Base-by-base conservation (phyloP, 2,329 filamentous ascomycete species). In the Nemania bipapillata region DNA sequence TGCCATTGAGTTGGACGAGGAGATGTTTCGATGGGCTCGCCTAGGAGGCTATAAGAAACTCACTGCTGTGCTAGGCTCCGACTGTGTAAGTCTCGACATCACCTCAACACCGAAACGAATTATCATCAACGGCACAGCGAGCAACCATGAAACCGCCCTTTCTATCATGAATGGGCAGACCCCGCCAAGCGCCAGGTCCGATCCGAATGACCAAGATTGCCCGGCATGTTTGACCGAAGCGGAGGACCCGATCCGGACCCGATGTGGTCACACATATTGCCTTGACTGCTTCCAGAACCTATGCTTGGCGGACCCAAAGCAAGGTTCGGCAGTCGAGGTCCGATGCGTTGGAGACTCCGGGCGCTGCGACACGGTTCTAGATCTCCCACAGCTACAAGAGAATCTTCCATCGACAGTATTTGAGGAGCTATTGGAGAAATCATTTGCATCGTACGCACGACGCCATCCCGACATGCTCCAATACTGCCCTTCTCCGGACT, bases 401-500 rank as follows among this genome's bases (percentile, higher is more conserved):
- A 68, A 75, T 22, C 74, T 82, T 11, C 63, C 65, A 1, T 40
- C 54, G 5, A 58, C 12, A 2, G 65, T 59, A 11, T 67, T 67
- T 17, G 65, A 67, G n/a, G 65, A 67, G 24, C 32, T 67, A 3
- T 26, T 63, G 20, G 30, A 67, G 65, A n/a, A 47, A 1, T 81
- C 81, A 0, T 81, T 83, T 60, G 64, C 70, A 2, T 73, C 77
- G 0, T 78, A 83, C 65, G 68, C 83, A 40, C 76, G 74, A 4
- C 76, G 68, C 4, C 74, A 78, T 32, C 78, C 79, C 0, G 45
- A 74, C 9, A 45, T 68, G 0, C 74, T 85, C 11, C 78, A 74
- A 3, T 80, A 79, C 68, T 86, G 84, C 60, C 80, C 82, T 1
- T 82, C 81, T 0, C 78, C 82, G 0, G 81, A 83, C 69, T 86